phyloP scores from a whole-genome alignment of 257 asterid species.

The Coffea eugenioides region DNA sequence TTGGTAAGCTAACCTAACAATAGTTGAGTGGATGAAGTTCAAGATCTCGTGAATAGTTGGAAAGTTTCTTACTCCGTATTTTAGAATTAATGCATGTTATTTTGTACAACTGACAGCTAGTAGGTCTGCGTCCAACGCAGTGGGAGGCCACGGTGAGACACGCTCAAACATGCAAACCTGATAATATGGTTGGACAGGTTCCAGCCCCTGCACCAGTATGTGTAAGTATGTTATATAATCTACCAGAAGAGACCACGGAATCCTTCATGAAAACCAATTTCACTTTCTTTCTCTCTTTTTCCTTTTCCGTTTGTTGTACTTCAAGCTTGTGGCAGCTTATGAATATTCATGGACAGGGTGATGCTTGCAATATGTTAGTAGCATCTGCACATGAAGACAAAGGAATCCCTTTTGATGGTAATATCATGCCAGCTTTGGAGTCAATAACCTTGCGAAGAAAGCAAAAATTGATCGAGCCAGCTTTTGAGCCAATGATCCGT shows the following conservation, averaged over 20 bases:
- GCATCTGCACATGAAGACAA: constrained; percentile 2
- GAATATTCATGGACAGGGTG: constrained; percentile 5
- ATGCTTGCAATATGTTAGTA: not conserved
- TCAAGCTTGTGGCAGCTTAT: not conserved
- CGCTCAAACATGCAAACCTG: constrained; percentile 41
- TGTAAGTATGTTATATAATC: not conserved
- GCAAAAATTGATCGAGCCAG: constrained; percentile 69
- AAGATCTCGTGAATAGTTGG: not conserved
- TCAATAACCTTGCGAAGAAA: constrained; percentile 57
- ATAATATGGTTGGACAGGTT: constrained; percentile 2
- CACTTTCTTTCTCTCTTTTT: not conserved
- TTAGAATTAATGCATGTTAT: not conserved
- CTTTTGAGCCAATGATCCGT: constrained; percentile 85
- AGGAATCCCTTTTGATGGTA: not conserved
- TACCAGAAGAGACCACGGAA: constrained; percentile 10
- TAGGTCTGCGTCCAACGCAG: not conserved
- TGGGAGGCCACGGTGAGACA: constrained; percentile 39
- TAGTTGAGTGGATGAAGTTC: not conserved
- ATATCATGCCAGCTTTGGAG: too few relatives aligned
- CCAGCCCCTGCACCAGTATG: not conserved
- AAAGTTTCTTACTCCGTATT: not conserved
- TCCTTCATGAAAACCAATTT: not conserved
- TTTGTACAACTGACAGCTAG: constrained; percentile 31
- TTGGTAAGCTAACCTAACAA: too few relatives aligned
- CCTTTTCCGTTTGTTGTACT: not conserved